phyloP scores from a whole-genome alignment of 2,329 filamentous ascomycete genomes.

The Arthrobotrys sphaeroides region DNA sequence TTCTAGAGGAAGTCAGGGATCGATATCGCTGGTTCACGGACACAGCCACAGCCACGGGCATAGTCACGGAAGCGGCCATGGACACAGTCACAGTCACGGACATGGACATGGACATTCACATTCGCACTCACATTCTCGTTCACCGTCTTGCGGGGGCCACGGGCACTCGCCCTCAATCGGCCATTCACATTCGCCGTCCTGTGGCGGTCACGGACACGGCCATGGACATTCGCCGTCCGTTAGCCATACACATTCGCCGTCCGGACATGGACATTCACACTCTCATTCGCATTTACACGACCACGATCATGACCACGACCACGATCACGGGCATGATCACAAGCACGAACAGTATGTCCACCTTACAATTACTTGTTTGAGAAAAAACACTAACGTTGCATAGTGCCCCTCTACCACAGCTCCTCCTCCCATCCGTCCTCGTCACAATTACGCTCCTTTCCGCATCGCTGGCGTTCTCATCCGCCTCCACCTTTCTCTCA shows the following conservation, averaged over 20 bases:
- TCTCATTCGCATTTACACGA: conserved; percentile 17
- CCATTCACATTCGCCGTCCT: conserved; percentile 7
- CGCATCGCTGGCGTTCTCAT: conserved; percentile 49
- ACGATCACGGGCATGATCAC: conserved; percentile 16
- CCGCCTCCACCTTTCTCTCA: conserved; percentile 51
- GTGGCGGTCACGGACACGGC: not conserved
- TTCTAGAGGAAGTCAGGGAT: conserved; percentile 43
- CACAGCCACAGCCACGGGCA: conserved; percentile 21
- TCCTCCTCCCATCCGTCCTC: conserved; percentile 33
- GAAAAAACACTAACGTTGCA: not conserved
- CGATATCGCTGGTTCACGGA: conserved; percentile 21
- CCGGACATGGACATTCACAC: not conserved
- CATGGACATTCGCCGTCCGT: conserved; percentile 5
- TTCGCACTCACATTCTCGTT: conserved; percentile 4
- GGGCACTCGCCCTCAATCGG: not conserved
- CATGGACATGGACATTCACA: not conserved
- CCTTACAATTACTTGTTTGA: not conserved
- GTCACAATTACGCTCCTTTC: conserved; percentile 47
- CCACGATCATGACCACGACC: conserved; percentile 12
- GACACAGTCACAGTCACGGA: conserved; percentile 16
- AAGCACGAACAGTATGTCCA: conserved; percentile 24
- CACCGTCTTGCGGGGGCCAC: conserved; percentile 10
- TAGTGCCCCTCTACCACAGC: conserved; percentile 6
- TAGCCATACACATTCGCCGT: conserved; percentile 2
- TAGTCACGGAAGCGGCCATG: conserved; percentile 2